A percentile compares a stretch with the other conserved stretches of the same genome.
Conservation (phyloP, 805 yeast species). For the Kodamaea sagamina region DNA sequence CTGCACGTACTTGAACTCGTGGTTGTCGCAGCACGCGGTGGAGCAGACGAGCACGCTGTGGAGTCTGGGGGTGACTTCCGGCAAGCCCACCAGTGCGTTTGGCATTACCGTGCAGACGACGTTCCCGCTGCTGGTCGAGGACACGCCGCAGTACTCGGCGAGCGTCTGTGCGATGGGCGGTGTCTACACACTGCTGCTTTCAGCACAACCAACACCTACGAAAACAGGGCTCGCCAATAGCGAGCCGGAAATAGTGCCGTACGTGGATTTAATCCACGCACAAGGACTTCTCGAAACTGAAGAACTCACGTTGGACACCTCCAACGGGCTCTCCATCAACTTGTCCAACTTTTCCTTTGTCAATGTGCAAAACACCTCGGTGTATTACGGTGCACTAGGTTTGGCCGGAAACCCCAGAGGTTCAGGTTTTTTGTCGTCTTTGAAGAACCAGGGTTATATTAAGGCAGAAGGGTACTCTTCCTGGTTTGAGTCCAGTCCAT, state of each 20-base stretch:
- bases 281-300: constrained; percentile 29
- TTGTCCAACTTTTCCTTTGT: constrained; percentile 31
- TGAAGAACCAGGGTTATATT: constrained; percentile 24
- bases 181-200: constrained; percentile 15
- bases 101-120: not conserved
- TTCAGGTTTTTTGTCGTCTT: constrained; percentile 30
- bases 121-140: constrained; percentile 20
- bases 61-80: not conserved
- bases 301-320: constrained; percentile 22
- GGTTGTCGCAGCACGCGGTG: constrained; percentile 14
- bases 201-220: constrained; percentile 12
- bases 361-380: constrained; percentile 24
- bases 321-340: constrained; percentile 14
- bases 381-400: constrained; percentile 38
- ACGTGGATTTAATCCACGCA: constrained; percentile 29
- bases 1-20: constrained; percentile 25
- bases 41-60: not conserved
- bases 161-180: constrained; percentile 34
- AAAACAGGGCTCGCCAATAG: constrained; percentile 18
- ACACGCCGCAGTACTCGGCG: constrained; percentile 24
- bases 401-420: constrained; percentile 30
- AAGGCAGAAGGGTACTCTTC: constrained; percentile 36
- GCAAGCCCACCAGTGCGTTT: not conserved
- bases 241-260: constrained; percentile 25
- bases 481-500: constrained; percentile 25